phyloP scores from a whole-genome alignment of 1,284 basidiomycete genomes.

The Somion occarium region DNA sequence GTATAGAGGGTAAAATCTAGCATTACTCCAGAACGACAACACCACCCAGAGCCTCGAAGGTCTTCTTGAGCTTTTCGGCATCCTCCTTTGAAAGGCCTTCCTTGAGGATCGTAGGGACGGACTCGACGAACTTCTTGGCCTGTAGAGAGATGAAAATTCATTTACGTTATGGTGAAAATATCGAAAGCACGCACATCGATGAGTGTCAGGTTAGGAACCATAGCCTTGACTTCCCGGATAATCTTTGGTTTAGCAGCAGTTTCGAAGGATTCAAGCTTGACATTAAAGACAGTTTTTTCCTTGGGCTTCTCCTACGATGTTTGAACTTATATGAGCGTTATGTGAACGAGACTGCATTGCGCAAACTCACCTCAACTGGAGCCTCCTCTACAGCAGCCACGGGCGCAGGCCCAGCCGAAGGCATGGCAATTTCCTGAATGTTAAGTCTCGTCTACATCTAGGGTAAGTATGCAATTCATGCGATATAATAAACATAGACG shows the following conservation, averaged over 20 bases:
- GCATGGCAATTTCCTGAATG: conserved; percentile 97
- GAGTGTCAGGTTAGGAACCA: conserved; percentile 91
- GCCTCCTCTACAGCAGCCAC: conserved; percentile 60
- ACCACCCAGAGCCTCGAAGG: conserved; percentile 87
- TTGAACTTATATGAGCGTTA: too few species aligned
- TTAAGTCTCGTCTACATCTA: conserved; percentile 77
- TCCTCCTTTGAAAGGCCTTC: conserved; percentile 98
- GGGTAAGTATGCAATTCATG: background rate
- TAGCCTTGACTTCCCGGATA: conserved; percentile 95
- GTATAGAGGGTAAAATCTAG: background rate
- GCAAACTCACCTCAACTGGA: conserved; percentile 57
- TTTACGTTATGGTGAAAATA: background rate
- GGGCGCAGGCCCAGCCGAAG: conserved; percentile 66
- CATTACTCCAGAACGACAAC: conserved; percentile 78
- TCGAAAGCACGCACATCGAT: conserved; percentile 80
- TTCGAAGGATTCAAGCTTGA: conserved; percentile 92
- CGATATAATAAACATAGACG: conserved; percentile 18
- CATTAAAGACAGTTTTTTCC: conserved; percentile 97
- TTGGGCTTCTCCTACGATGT: conserved; percentile 97
- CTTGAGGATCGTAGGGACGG: conserved; percentile 90
- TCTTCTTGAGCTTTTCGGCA: conserved; percentile 92
- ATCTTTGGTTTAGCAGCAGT: conserved; percentile 92
- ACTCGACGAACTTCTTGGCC: conserved; percentile 99
- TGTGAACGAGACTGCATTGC: too few species aligned
- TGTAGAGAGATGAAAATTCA: conserved; percentile 29